Evolutionary conservation across 2,329 filamentous ascomycete genomes (phyloP).

Genomic region (Monosporascus sp.): DNA sequence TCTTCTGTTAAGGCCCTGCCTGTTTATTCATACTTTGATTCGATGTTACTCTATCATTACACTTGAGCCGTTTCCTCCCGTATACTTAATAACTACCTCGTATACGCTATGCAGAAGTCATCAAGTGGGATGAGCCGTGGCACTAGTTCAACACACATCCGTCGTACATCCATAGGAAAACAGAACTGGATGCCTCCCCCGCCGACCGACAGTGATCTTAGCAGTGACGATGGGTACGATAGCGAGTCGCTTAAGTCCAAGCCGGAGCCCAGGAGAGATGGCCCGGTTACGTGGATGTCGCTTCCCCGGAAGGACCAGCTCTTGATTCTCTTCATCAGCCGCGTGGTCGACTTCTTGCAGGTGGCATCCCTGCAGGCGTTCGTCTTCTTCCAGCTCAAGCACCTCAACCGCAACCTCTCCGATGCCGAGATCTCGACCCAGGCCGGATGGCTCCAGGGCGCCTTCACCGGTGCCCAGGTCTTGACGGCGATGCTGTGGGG

Average conservation of each 20-base stretch:
- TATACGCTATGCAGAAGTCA: not conserved
- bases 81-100: not conserved
- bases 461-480: slow-evolving; percentile 70
- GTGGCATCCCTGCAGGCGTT: slow-evolving; percentile 66
- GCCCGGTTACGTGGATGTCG: slow-evolving; percentile 60
- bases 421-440: slow-evolving; percentile 57
- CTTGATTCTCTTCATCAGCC: slow-evolving; percentile 61
- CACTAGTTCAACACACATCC: not conserved
- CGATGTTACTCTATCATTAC: not conserved
- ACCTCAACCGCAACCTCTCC: slow-evolving; percentile 51
- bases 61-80: not conserved
- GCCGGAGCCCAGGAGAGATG: slow-evolving; percentile 9
- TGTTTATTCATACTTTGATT: not conserved
- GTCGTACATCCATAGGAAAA: not conserved
- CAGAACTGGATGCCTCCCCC: not conserved
- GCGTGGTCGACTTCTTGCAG: slow-evolving; percentile 68
- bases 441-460: slow-evolving; percentile 64
- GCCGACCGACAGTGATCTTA: not conserved
- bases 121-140: slow-evolving; percentile 1
- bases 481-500: slow-evolving; percentile 71
- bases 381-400: slow-evolving; percentile 70
- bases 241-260: slow-evolving; percentile 15
- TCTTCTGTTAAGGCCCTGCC: not conserved
- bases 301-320: slow-evolving; percentile 68
- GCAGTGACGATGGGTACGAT: slow-evolving; percentile 6